Conservation (phyloP, 306 rosid genomes). For the Dryas drummondii region DNA sequence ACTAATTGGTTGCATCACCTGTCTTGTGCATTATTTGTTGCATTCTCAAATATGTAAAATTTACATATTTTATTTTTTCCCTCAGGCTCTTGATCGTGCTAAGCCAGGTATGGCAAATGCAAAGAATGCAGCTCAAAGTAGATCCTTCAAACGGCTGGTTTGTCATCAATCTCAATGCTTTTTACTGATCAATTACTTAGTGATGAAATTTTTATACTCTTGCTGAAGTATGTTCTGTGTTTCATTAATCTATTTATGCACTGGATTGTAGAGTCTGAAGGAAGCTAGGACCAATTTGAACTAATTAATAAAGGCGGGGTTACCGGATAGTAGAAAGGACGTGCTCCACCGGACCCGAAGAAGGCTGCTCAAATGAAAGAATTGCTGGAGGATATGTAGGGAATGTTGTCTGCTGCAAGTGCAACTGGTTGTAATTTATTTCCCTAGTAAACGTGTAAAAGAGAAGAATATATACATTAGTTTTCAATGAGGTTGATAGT, state of each 20-base stretch:
- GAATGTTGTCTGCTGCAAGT: conserved; percentile 13
- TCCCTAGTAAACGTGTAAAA: neutral
- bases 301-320: conserved; percentile 37
- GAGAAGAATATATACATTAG: neutral
- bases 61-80: neutral
- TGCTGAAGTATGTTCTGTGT: conserved; percentile 8
- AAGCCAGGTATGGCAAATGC: conserved; percentile 56
- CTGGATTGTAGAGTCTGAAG: conserved; percentile 57
- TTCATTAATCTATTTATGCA: conserved; percentile 8
- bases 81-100: conserved; percentile 85
- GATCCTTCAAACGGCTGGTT: conserved; percentile 92
- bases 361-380: neutral
- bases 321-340: neutral
- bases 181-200: conserved; percentile 11
- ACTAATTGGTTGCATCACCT: too few relatives aligned
- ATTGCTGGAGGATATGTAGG: conserved; percentile 1
- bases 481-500: neutral
- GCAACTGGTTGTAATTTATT: conserved; percentile 20
- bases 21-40: neutral
- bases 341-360: neutral
- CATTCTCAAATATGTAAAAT: neutral
- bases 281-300: conserved; percentile 49
- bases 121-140: conserved; percentile 44
- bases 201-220: conserved; percentile 8
- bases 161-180: conserved; percentile 28